phyloP scores from a whole-genome alignment of 805 yeast genomes.

The Zygotorulaspora chibaensis region DNA sequence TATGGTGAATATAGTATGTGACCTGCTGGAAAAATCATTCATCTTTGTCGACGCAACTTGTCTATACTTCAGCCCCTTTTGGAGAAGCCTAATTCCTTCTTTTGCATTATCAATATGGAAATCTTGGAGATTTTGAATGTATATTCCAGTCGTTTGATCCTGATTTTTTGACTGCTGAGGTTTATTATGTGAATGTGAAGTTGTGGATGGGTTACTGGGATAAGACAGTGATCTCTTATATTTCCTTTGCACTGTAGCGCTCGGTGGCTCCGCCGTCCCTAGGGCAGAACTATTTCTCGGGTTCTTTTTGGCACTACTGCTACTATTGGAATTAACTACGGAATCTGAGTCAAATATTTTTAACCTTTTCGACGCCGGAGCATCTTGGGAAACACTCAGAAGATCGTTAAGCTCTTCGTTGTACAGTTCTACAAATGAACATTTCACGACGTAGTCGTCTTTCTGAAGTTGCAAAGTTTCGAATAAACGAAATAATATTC shows the following conservation, averaged over 20 bases:
- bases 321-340: slow-evolving; percentile 6
- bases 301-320: slow-evolving; percentile 13
- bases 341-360: slow-evolving; percentile 46
- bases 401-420: slow-evolving; percentile 82
- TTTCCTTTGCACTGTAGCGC: slow-evolving; percentile 13
- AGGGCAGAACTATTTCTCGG: slow-evolving; percentile 29
- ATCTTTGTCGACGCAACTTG: slow-evolving; percentile 70
- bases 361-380: slow-evolving; percentile 41
- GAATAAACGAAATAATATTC: slow-evolving; percentile 55
- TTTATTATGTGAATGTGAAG: slow-evolving; percentile 8
- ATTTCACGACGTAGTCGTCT: slow-evolving; percentile 60
- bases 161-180: slow-evolving; percentile 8
- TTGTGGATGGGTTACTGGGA: slow-evolving; percentile 2
- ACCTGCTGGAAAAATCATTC: slow-evolving; percentile 69
- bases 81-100: slow-evolving; percentile 54
- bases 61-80: slow-evolving; percentile 53
- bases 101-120: slow-evolving; percentile 48
- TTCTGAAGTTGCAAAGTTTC: slow-evolving; percentile 39
- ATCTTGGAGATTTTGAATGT: slow-evolving; percentile 64
- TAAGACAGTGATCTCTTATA: slow-evolving; percentile 8
- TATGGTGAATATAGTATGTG: slow-evolving; percentile 72
- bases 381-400: slow-evolving; percentile 35
- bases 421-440: slow-evolving; percentile 80
- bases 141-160: slow-evolving; percentile 36
- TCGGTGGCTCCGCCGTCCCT: slow-evolving; percentile 12